phyloP scores from a whole-genome alignment of 1,284 basidiomycete genomes.

The Sporisorium exsertum region DNA sequence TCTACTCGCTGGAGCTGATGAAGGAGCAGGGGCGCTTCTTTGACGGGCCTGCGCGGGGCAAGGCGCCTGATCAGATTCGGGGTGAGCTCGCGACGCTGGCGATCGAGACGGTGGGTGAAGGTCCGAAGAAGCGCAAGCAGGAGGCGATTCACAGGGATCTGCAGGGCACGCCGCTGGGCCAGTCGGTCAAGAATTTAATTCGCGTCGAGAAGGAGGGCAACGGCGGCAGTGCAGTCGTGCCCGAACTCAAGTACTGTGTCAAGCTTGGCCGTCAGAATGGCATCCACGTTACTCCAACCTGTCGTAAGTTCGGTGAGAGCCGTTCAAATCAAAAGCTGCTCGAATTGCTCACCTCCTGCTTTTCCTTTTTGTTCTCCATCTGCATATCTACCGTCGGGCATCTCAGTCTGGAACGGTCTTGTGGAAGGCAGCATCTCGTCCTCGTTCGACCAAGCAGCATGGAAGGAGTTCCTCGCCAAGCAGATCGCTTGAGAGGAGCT shows the following conservation, averaged over 20 bases:
- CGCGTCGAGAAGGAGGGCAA: constrained; percentile 77
- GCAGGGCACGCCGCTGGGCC: constrained; percentile 67
- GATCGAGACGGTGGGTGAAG: constrained; percentile 73
- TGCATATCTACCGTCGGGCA: neutral
- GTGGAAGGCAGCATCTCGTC: constrained; percentile 83
- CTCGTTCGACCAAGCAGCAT: constrained; percentile 84
- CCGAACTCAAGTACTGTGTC: constrained; percentile 84
- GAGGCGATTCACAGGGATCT: constrained; percentile 70
- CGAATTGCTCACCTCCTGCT: neutral
- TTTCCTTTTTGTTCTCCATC: neutral
- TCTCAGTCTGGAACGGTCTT: constrained; percentile 74
- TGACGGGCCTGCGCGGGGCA: constrained; percentile 79
- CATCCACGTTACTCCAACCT: constrained; percentile 91
- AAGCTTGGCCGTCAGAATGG: constrained; percentile 91
- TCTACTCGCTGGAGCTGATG: constrained; percentile 76
- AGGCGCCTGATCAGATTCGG: constrained; percentile 80
- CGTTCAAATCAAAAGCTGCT: neutral
- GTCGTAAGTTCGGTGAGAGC: constrained; percentile 46
- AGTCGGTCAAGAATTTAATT: constrained; percentile 76
- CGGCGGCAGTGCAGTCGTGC: constrained; percentile 80
- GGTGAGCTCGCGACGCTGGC: constrained; percentile 76
- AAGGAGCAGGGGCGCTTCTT: constrained; percentile 81
- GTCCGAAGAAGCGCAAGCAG: constrained; percentile 67
- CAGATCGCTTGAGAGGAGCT: constrained; percentile 72
- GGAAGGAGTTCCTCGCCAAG: constrained; percentile 82